Evolutionary conservation across 78 protist species (phyloP), one percentile per base, ranked within the genome.

Genomic region (Polysphondylium violaceum): DNA sequence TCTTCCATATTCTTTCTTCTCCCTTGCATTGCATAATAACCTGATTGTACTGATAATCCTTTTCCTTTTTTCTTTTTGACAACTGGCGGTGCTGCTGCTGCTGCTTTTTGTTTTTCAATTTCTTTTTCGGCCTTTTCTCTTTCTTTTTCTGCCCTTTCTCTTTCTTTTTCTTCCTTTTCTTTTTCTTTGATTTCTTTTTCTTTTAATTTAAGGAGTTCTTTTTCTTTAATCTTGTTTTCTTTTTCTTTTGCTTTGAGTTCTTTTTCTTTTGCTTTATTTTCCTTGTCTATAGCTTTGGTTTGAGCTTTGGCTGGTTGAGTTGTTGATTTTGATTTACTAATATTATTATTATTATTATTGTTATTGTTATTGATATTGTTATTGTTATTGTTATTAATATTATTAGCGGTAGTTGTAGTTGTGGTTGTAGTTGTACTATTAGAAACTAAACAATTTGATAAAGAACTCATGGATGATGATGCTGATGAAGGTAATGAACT

Each of bases 1-100:
- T 88, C 94, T 35, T 88, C 94, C 94, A 88, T 88, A 47, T 76
- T 88, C 78, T 72, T 75, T 65, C 94, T 76, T 38, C 94, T n/a
- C 12, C 94, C 94, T 76, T 81, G 89, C 8, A 81, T 44, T 14
- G 78, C 35, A 21, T 29, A 35, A 23, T 55, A 68, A 31, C 89
- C 89, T 16, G 89, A 65, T 56, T 59, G 41, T 19, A 75, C 85
- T 11, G 25, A 8, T 16, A 75, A 25, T 1, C 71, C 65, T 75
- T 75, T 75, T 2, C 40, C 31, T 31, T 68, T 68, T n/a, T 68
- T n/a, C n/a, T 72, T 72, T 68, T 68, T 68, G 31, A 14, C 5
- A 9, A 11, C n/a, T n/a, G n/a, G n/a, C n/a, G n/a, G n/a, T n/a
- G n/a, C n/a, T n/a, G n/a, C n/a, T n/a, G 33, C 17, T 60, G 8